A percentile compares a stretch with the other conserved stretches of the same genome.
phyloP scores from a whole-genome alignment of 1,139 yeast species.

The Saccharomyces hybrid region DNA sequence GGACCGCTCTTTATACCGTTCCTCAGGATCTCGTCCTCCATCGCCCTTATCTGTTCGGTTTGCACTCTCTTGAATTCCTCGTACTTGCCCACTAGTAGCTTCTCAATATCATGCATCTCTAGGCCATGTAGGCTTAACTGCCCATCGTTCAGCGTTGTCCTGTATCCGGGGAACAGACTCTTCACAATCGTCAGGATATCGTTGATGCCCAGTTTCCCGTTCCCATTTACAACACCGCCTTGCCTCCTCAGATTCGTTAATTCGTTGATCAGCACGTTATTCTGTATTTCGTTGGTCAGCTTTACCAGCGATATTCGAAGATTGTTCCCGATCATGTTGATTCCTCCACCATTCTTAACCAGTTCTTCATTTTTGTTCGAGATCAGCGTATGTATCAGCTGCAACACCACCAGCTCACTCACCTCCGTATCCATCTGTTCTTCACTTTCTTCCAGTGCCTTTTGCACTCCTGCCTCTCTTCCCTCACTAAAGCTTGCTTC shows the following conservation, averaged over 20 bases:
- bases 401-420: conserved; percentile 27
- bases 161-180: conserved; percentile 25
- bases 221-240: conserved; percentile 1
- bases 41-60: conserved; percentile 11
- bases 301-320: conserved; percentile 27
- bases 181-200: conserved; percentile 27
- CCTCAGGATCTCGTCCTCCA: conserved; percentile 19
- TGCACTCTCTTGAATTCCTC: conserved; percentile 14
- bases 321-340: conserved; percentile 15
- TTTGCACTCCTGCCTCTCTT: not conserved
- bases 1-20: not conserved
- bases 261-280: conserved; percentile 22
- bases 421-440: conserved; percentile 16
- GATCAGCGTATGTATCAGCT: conserved; percentile 24
- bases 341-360: conserved; percentile 2
- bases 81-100: conserved; percentile 15
- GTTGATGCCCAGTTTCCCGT: conserved; percentile 22
- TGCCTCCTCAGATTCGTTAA: conserved; percentile 16
- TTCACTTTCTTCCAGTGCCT: not conserved
- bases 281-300: conserved; percentile 29
- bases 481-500: not conserved
- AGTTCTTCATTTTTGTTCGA: conserved; percentile 13
- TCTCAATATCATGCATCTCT: conserved; percentile 22
- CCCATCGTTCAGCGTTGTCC: conserved; percentile 27
- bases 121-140: conserved; percentile 28